Conservation (phyloP, 1,139 yeast species). For the Pichia sp. region DNA sequence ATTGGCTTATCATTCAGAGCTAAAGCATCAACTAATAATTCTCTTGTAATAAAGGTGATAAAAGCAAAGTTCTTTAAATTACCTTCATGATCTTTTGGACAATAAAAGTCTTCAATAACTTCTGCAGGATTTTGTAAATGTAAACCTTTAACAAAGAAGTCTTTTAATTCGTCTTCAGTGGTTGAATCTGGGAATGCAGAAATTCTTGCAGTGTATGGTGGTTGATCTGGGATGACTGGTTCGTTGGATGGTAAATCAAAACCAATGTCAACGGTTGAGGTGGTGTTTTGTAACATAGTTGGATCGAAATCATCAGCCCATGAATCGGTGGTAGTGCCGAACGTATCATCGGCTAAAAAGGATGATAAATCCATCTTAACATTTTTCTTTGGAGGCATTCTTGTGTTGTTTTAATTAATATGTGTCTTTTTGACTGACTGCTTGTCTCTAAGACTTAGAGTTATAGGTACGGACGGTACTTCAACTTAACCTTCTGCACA, state of each 20-base stretch:
- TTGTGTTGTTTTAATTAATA: neutral
- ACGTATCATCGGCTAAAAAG: conserved; percentile 44
- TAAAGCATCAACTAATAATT: conserved; percentile 64
- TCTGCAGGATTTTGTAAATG: conserved; percentile 43
- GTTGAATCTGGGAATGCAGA: conserved; percentile 72
- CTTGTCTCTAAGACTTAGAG: too few species aligned
- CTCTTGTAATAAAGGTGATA: conserved; percentile 66
- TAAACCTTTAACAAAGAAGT: conserved; percentile 64
- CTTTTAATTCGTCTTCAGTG: conserved; percentile 56
- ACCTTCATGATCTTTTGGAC: conserved; percentile 67
- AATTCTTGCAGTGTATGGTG: conserved; percentile 88
- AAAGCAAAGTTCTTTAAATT: conserved; percentile 84
- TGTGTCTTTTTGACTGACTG: conserved; percentile 1
- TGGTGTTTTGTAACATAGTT: conserved; percentile 33
- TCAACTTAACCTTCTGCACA: too few species aligned
- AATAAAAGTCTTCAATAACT: conserved; percentile 48
- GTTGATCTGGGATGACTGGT: conserved; percentile 81
- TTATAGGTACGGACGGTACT: too few species aligned
- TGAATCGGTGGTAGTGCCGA: conserved; percentile 57
- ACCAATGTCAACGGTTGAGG: conserved; percentile 20
- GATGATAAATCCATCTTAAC: conserved; percentile 50
- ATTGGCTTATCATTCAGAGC: conserved; percentile 57
- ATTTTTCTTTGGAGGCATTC: conserved; percentile 47
- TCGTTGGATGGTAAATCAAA: conserved; percentile 32
- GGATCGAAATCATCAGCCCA: conserved; percentile 55